A percentile compares a stretch with the other conserved stretches of the same genome.
These are phyloP conservation scores for Neohortaea acidophila DNA, from an alignment of 495 filamentous ascomycete genomes.

Conservation along the genomic window DNA sequence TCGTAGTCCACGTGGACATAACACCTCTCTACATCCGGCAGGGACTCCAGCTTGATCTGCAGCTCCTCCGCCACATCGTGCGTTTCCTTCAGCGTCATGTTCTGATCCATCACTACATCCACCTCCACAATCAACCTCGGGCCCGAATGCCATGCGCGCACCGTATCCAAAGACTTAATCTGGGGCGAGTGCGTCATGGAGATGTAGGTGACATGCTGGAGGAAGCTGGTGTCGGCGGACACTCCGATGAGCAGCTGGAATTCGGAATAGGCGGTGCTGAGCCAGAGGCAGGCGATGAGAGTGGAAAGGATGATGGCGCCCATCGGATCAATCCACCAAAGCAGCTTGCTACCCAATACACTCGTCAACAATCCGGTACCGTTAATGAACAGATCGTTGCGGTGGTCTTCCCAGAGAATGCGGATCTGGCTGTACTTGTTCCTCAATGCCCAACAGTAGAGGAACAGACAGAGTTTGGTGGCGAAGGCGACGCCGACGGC, in stretches of 20 bases:
- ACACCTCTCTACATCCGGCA: slow-evolving; percentile 84
- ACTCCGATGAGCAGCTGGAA: slow-evolving; percentile 85
- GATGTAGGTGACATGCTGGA: slow-evolving; percentile 93
- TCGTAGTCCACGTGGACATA: slow-evolving; percentile 98
- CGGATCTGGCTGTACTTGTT: slow-evolving; percentile 80
- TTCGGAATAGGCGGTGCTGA: slow-evolving; percentile 70
- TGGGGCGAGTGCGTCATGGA: slow-evolving; percentile 76
- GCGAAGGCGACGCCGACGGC: slow-evolving; percentile 72
- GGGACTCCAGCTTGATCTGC: slow-evolving; percentile 82
- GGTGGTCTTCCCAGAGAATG: slow-evolving; percentile 58
- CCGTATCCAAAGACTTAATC: slow-evolving; percentile 81
- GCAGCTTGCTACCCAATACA: slow-evolving; percentile 69
- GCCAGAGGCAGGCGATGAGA: slow-evolving; percentile 65
- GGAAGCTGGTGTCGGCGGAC: slow-evolving; percentile 66
- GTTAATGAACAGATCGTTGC: slow-evolving; percentile 34
- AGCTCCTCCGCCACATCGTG: slow-evolving; percentile 91
- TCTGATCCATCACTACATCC: slow-evolving; percentile 28
- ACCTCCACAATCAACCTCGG: slow-evolving; percentile 57
- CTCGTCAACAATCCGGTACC: slow-evolving; percentile 82
- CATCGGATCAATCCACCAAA: slow-evolving; percentile 91
- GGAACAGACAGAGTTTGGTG: slow-evolving; percentile 70
- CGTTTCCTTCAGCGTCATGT: slow-evolving; percentile 46
- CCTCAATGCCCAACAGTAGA: slow-evolving; percentile 83
- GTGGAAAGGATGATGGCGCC: slow-evolving; percentile 74
- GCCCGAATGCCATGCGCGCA: slow-evolving; percentile 81